Evolutionary conservation across 1,139 yeast species (phyloP).

Genomic region (Pneumocystis wakefieldiae): DNA sequence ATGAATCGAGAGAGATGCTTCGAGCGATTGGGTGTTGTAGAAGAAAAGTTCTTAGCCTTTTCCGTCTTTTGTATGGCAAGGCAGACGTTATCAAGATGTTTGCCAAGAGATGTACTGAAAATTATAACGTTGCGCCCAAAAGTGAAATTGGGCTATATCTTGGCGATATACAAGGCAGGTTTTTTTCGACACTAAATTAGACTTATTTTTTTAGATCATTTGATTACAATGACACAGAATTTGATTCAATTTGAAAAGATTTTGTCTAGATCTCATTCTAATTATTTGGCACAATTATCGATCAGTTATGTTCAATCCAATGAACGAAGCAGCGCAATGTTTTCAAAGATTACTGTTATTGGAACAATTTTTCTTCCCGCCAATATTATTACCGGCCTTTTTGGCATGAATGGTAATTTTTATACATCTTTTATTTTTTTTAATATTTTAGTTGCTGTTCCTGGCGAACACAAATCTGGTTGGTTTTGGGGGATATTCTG

Average conservation of each 20-base stretch:
- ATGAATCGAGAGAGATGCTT: constrained; percentile 45
- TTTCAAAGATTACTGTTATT: constrained; percentile 73
- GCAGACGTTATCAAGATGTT: constrained; percentile 97
- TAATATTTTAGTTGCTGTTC: not conserved
- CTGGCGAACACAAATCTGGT: not conserved
- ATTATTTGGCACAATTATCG: constrained; percentile 84
- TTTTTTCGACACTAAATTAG: not conserved
- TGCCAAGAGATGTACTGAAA: constrained; percentile 87
- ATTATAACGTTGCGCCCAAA: constrained; percentile 28
- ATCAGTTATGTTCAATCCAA: constrained; percentile 80
- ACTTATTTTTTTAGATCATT: constrained; percentile 43
- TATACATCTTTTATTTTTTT: not conserved
- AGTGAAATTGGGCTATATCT: constrained; percentile 46
- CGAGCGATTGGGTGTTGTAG: constrained; percentile 77
- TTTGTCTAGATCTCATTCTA: constrained; percentile 78
- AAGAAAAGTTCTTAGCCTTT: constrained; percentile 77
- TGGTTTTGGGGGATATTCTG: not conserved
- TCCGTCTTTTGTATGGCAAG: constrained; percentile 80
- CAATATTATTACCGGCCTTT: constrained; percentile 78
- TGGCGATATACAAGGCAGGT: constrained; percentile 65
- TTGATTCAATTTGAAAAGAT: constrained; percentile 81
- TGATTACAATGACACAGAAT: constrained; percentile 88
- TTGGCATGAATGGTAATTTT: constrained; percentile 69
- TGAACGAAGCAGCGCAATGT: constrained; percentile 68
- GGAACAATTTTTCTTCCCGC: constrained; percentile 87